These are phyloP conservation scores for Stagonosporopsis cucurbitacearum DNA, from an alignment of 2,329 filamentous ascomycete species.

Conservation along the genomic window DNA sequence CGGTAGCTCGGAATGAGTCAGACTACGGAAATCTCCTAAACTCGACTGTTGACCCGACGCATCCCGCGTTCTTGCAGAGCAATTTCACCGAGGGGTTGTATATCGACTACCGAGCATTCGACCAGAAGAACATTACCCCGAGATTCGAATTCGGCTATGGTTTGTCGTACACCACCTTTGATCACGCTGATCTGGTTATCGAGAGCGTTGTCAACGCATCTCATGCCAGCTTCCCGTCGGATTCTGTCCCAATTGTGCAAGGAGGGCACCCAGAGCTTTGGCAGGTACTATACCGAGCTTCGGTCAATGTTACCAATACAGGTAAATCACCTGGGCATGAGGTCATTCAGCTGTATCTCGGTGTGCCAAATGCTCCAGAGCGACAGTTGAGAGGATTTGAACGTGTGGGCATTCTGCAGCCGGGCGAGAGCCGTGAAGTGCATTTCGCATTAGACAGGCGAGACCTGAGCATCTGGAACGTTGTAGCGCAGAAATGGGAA, in stretches of 20 bases:
- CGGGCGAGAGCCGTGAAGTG: constrained; percentile 71
- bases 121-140: constrained; percentile 67
- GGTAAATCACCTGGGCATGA: constrained; percentile 70
- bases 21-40: constrained; percentile 72
- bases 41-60: constrained; percentile 43
- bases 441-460: constrained; percentile 71
- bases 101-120: constrained; percentile 81
- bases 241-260: constrained; percentile 31
- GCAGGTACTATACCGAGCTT: constrained; percentile 70
- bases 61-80: constrained; percentile 71
- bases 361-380: constrained; percentile 65
- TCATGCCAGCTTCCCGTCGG: constrained; percentile 19
- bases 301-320: constrained; percentile 72
- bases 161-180: constrained; percentile 75
- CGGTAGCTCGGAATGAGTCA: constrained; percentile 70
- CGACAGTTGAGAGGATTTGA: constrained; percentile 78
- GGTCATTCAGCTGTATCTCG: constrained; percentile 75
- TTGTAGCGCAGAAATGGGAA: constrained; percentile 77
- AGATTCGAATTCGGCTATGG: constrained; percentile 83
- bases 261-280: constrained; percentile 60
- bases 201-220: constrained; percentile 55
- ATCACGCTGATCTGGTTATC: constrained; percentile 69
- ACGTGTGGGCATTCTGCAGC: constrained; percentile 67
- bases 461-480: constrained; percentile 87
- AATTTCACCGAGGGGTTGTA: constrained; percentile 78